Evolutionary conservation across 805 yeast species (phyloP).

Genomic region (Candida saitoana): DNA sequence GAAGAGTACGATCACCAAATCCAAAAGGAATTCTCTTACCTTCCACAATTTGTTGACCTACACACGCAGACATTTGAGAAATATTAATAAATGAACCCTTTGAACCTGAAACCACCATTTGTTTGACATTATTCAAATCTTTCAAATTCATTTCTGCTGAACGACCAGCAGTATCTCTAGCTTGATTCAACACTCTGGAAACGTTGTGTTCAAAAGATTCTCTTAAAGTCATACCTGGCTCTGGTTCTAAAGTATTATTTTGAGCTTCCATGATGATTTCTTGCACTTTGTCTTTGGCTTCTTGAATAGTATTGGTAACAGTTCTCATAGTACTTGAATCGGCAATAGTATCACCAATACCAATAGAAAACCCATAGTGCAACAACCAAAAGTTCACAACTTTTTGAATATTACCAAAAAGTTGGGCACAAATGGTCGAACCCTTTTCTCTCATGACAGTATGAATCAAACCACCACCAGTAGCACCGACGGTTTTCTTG

Average conservation of each 20-base stretch:
- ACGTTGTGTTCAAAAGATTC: slow-evolving; percentile 98
- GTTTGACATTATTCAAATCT: slow-evolving; percentile 92
- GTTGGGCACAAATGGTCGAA: slow-evolving; percentile 78
- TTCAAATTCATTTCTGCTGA: slow-evolving; percentile 95
- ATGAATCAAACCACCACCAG: slow-evolving; percentile 96
- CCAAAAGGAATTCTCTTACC: slow-evolving; percentile 99
- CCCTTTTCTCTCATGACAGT: slow-evolving; percentile 98
- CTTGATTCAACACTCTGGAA: slow-evolving; percentile 90
- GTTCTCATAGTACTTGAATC: slow-evolving; percentile 94
- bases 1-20: slow-evolving; percentile 91
- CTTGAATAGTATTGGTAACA: slow-evolving; percentile 87
- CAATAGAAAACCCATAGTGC: slow-evolving; percentile 96
- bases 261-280: slow-evolving; percentile 92
- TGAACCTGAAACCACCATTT: slow-evolving; percentile 98
- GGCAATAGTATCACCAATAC: slow-evolving; percentile 99
- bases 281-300: slow-evolving; percentile 91
- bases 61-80: slow-evolving; percentile 99
- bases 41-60: slow-evolving; percentile 98
- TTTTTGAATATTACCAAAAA: slow-evolving; percentile 90
- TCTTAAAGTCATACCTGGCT: slow-evolving; percentile 99
- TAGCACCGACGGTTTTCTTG: slow-evolving; percentile 96
- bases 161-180: slow-evolving; percentile 99
- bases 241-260: slow-evolving; percentile 80
- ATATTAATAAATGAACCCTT: slow-evolving; percentile 98
- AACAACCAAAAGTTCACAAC: slow-evolving; percentile 95